These are phyloP conservation scores for Nematodospora valgi DNA, from an alignment of 805 yeast genomes.

Conservation along the genomic window DNA sequence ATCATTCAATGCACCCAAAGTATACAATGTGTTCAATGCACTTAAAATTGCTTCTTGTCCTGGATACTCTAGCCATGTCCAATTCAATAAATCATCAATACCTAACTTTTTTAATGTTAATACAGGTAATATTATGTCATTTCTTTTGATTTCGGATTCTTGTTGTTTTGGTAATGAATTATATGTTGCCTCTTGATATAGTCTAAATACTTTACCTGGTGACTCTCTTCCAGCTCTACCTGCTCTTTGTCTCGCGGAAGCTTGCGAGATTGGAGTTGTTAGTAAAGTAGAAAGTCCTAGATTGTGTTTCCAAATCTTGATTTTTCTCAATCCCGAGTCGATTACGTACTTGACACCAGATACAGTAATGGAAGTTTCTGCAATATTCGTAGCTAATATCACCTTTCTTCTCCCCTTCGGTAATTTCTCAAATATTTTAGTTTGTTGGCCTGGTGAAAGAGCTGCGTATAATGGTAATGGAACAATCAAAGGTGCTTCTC, in stretches of 20 bases:
- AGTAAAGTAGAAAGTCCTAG: conserved; percentile 88
- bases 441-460: conserved; percentile 79
- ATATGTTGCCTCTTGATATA: conserved; percentile 75
- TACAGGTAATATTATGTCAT: conserved; percentile 81
- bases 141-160: conserved; percentile 88
- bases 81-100: conserved; percentile 75
- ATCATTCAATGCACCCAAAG: conserved; percentile 76
- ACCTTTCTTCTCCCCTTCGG: conserved; percentile 74
- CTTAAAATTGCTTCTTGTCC: conserved; percentile 70
- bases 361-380: conserved; percentile 96
- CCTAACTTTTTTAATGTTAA: conserved; percentile 80
- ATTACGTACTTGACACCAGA: conserved; percentile 91
- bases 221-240: conserved; percentile 99
- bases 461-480: conserved; percentile 93
- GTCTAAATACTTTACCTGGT: conserved; percentile 78
- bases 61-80: conserved; percentile 94
- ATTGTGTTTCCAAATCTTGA: conserved; percentile 92
- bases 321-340: conserved; percentile 90
- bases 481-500: conserved; percentile 69
- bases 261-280: conserved; percentile 89
- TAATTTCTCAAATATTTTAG: conserved; percentile 68
- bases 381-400: conserved; percentile 90
- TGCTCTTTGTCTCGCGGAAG: conserved; percentile 90
- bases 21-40: conserved; percentile 74
- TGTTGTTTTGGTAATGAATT: conserved; percentile 66